These are phyloP conservation scores for Madurella fahalii DNA, from an alignment of 2,329 filamentous ascomycete species.

Conservation along the genomic window DNA sequence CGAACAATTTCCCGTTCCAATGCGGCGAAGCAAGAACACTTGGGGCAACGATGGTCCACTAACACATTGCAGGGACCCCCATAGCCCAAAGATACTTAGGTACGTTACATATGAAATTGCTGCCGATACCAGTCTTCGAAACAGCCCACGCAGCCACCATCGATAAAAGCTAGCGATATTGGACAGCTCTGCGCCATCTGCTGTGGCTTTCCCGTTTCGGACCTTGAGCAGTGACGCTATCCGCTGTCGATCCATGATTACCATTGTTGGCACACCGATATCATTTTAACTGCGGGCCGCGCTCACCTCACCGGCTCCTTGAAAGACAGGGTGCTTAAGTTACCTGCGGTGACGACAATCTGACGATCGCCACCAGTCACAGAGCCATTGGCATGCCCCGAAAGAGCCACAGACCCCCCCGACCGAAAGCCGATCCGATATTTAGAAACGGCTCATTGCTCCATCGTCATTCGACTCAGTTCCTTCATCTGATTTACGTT, in stretches of 20 bases:
- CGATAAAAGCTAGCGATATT: constrained; percentile 8
- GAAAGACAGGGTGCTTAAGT: not conserved
- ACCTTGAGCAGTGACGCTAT: not conserved
- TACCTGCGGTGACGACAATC: constrained; percentile 11
- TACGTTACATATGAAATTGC: constrained; percentile 12
- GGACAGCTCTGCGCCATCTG: not conserved
- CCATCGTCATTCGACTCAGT: constrained; percentile 11
- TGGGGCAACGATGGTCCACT: too few relatives aligned
- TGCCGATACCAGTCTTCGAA: not conserved
- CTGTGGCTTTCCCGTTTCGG: not conserved
- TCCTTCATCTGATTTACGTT: constrained; percentile 1
- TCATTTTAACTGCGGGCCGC: constrained; percentile 1
- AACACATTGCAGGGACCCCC: too few relatives aligned
- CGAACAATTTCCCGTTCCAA: not conserved
- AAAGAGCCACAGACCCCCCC: not conserved
- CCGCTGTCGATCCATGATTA: not conserved
- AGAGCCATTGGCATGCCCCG: not conserved
- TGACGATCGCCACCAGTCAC: constrained; percentile 5
- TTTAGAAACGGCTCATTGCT: constrained; percentile 2
- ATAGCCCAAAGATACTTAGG: too few relatives aligned
- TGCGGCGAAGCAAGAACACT: too few relatives aligned
- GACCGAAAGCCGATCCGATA: not conserved
- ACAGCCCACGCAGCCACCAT: not conserved
- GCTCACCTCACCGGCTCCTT: constrained; percentile 4
- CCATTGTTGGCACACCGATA: not conserved